phyloP scores from a whole-genome alignment of 371 early-diverging fungal species.

The Apophysomyces trapeziformis region DNA sequence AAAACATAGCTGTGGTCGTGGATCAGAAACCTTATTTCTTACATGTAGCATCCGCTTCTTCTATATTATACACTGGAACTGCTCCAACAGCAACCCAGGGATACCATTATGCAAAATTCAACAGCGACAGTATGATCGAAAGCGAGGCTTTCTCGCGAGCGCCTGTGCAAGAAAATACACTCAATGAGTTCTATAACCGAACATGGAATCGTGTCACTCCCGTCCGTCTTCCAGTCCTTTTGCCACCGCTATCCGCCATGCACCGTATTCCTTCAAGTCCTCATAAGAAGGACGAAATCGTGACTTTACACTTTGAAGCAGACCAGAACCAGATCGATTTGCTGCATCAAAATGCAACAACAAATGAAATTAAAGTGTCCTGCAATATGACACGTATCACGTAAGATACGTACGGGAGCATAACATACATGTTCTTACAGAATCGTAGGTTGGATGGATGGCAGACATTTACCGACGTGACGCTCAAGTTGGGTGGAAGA shows the following conservation, averaged over 20 bases:
- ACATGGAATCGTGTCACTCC: slow-evolving; percentile 12
- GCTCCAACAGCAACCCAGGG: slow-evolving; percentile 20
- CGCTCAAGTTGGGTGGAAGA: slow-evolving; percentile 18
- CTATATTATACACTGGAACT: slow-evolving; percentile 19
- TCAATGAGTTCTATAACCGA: slow-evolving; percentile 27
- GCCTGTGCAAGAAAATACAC: slow-evolving; percentile 14
- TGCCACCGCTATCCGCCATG: slow-evolving; percentile 21
- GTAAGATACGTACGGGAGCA: neutral
- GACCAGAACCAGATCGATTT: slow-evolving; percentile 21
- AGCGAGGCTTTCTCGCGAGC: slow-evolving; percentile 20
- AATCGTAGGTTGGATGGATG: slow-evolving; percentile 21
- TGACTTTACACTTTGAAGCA: slow-evolving; percentile 25
- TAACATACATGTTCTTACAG: too few relatives aligned
- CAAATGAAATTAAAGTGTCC: slow-evolving; percentile 5
- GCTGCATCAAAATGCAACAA: slow-evolving; percentile 16
- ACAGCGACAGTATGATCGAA: neutral
- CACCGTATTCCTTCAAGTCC: slow-evolving; percentile 24
- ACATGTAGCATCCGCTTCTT: neutral
- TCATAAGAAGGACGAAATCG: slow-evolving; percentile 22
- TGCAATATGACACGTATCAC: slow-evolving; percentile 24
- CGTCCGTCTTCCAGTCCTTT: slow-evolving; percentile 8
- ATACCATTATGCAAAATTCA: slow-evolving; percentile 13
- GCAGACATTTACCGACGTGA: slow-evolving; percentile 16
- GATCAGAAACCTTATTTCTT: slow-evolving; percentile 21
- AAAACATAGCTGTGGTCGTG: slow-evolving; percentile 21